Evolutionary conservation across 441 rosid genomes (phyloP), one percentile per base, ranked within the genome.

Genomic region (Croton laevigatus): DNA sequence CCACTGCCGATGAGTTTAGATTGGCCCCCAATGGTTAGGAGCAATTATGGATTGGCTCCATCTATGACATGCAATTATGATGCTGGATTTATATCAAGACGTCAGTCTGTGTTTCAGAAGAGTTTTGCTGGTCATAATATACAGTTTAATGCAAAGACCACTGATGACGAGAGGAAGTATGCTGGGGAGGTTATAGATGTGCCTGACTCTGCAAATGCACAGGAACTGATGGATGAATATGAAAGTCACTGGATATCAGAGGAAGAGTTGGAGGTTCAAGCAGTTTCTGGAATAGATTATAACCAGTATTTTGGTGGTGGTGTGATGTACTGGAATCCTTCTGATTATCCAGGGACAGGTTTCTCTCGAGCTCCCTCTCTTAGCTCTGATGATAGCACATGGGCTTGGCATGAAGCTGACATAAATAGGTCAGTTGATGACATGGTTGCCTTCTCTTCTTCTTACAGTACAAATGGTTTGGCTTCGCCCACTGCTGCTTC

Each of bases 331-430:
- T 95, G 99, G 99, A 82, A 95, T 83, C 88, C 98, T 81, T 89
- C 97, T 55, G 99, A 95, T 77, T 83, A 83, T 81, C 88, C 85
- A 22, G 97, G 91, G 68, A 78, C 92, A 38, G 93, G 96, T 72
- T 94, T 89, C 80, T 94, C 99, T 80, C 90, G 98, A 68, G 90
- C 99, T 73, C 93, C 97, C 64, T 94, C 99, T 59, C 94, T 89
- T 79, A 92, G 99, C 82, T 94, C 99, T 79, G 99, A 94, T 82
- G 99, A 94, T 85, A 88, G 99, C 80, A 85, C 88, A 51, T 94
- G 98, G 97, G 91, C 99, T 79, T 88, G 93, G 94, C 96, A 77
- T 80, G 99, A 94, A 84, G 98, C 99, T 63, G 99, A 92, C 79
- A 89, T 94, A 86, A 94, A 85, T 79, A 89, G 97, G 75, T 80